Evolutionary conservation across 2,329 filamentous ascomycete species (phyloP).

Genomic region (Sphaerostilbella broomeana): DNA sequence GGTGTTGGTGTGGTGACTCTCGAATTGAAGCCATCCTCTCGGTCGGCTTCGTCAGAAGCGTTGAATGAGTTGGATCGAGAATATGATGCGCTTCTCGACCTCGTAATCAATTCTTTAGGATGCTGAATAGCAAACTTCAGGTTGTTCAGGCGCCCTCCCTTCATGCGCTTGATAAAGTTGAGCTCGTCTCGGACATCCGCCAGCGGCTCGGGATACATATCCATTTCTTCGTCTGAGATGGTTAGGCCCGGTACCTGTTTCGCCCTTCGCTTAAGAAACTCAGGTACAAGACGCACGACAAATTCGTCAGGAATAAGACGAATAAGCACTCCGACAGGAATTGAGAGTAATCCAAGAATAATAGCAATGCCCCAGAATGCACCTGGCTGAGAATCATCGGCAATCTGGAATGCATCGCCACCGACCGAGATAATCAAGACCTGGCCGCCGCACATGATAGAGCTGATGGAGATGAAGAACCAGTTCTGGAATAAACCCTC

Average conservation of each 20-base stretch:
- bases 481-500: constrained; percentile 78
- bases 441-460: constrained; percentile 83
- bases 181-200: constrained; percentile 74
- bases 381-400: constrained; percentile 52
- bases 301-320: constrained; percentile 74
- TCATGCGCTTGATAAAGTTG: constrained; percentile 70
- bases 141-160: constrained; percentile 75
- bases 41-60: constrained; percentile 56
- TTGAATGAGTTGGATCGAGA: constrained; percentile 58
- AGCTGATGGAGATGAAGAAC: constrained; percentile 83
- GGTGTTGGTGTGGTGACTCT: constrained; percentile 52
- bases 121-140: constrained; percentile 73
- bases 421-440: constrained; percentile 86
- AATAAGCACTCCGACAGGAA: constrained; percentile 75
- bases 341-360: constrained; percentile 73
- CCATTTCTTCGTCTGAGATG: constrained; percentile 61
- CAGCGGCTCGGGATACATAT: constrained; percentile 63
- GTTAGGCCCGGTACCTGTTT: constrained; percentile 47
- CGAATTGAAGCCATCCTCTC: constrained; percentile 45
- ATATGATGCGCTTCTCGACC: constrained; percentile 56
- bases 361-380: constrained; percentile 84
- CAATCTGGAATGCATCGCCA: constrained; percentile 71
- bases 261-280: constrained; percentile 44
- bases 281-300: constrained; percentile 46
- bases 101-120: constrained; percentile 60